phyloP scores from a whole-genome alignment of 306 rosid species.

The Cicer cuneatum region DNA sequence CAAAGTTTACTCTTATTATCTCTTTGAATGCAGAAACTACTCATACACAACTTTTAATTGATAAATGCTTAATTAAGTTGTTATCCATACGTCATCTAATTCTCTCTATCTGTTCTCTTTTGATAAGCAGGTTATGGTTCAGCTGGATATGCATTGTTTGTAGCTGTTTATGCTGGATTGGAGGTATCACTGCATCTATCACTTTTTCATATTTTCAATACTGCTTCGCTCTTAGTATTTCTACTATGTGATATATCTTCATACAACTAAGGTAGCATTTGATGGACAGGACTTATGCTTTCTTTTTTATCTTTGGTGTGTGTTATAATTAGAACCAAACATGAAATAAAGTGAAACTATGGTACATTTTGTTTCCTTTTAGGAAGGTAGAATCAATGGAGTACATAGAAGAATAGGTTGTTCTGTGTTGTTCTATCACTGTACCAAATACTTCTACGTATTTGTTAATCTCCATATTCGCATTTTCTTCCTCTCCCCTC shows the following conservation, averaged over 20 bases:
- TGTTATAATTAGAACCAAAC: background rate
- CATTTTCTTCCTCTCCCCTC: background rate
- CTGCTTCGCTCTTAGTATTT: background rate
- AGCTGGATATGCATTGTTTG: slow-evolving; percentile 89
- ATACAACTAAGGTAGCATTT: background rate
- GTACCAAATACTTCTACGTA: background rate
- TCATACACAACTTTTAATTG: background rate
- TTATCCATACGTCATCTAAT: background rate
- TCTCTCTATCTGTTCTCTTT: slow-evolving; percentile 34
- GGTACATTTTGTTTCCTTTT: background rate
- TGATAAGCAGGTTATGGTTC: slow-evolving; percentile 85
- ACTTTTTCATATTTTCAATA: slow-evolving; percentile 38
- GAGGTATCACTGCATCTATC: slow-evolving; percentile 61
- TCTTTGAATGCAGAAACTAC: background rate
- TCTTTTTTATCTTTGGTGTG: background rate
- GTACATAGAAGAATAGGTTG: background rate
- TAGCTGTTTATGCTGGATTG: slow-evolving; percentile 94
- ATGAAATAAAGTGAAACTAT: background rate
- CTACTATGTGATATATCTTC: background rate
- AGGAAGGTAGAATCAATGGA: slow-evolving; percentile 7
- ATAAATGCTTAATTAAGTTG: background rate
- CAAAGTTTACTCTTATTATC: background rate
- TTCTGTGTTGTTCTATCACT: background rate
- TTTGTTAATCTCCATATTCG: slow-evolving; percentile 16
- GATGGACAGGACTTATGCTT: background rate